Conservation (phyloP, 345 rosid species). For the Rhizophora mangle region DNA sequence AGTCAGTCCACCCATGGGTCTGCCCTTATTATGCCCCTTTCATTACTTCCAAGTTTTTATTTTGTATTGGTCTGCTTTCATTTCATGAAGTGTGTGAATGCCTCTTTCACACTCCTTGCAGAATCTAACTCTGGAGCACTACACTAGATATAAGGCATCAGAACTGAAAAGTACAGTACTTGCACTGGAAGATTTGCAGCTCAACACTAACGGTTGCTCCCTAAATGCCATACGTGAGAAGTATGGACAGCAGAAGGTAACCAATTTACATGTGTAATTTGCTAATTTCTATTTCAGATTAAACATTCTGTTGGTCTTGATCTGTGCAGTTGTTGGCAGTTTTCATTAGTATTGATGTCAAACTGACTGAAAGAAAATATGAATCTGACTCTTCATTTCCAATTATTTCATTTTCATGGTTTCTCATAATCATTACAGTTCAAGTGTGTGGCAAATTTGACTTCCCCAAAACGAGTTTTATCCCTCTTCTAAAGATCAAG, state of each 20-base stretch:
- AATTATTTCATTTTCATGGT: background rate
- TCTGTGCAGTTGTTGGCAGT: background rate
- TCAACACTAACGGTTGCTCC: slow-evolving; percentile 54
- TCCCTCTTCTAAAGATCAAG: slow-evolving; percentile 57
- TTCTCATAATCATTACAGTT: slow-evolving; percentile 46
- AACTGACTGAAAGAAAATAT: background rate
- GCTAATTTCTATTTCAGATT: background rate
- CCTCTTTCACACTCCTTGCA: slow-evolving; percentile 25
- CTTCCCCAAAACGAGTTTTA: slow-evolving; percentile 47
- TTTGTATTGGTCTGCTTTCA: background rate
- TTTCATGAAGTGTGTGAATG: slow-evolving; percentile 12
- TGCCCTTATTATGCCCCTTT: slow-evolving; percentile 19
- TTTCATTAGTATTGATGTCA: background rate
- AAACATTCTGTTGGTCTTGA: no score
- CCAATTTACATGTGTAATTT: background rate
- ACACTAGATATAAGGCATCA: slow-evolving; percentile 57
- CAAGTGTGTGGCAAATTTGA: slow-evolving; percentile 67
- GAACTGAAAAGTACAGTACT: slow-evolving; percentile 65
- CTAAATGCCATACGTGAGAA: slow-evolving; percentile 68
- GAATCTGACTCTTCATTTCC: background rate
- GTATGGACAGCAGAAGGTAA: slow-evolving; percentile 76
- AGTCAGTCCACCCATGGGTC: slow-evolving; percentile 91
- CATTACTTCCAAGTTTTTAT: background rate
- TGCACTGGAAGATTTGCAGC: slow-evolving; percentile 75
- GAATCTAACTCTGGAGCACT: slow-evolving; percentile 88